Base-by-base conservation (phyloP, 2,329 filamentous ascomycete genomes). In the Exophiala calicioides region DNA sequence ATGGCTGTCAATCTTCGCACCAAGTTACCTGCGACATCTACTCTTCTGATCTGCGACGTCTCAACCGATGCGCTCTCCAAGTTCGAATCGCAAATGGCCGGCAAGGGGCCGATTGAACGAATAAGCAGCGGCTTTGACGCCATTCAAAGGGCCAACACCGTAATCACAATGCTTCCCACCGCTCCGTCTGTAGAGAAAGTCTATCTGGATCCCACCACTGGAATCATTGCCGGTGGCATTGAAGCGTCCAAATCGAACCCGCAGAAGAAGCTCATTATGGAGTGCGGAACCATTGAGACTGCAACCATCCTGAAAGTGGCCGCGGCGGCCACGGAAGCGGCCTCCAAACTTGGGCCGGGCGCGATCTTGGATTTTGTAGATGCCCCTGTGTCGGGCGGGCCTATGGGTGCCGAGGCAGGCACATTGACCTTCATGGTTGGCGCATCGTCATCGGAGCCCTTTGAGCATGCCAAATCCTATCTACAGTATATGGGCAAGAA, bases 381-480 rank as follows among this genome's bases (percentile, higher is more conserved):
- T 47, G 68, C 74, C 1, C 76, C 76, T 2, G 76, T 79, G 20
- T 75, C 71, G 27, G 77, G 77, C 18, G 76, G 77, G 8, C 70
- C 72, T 4, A 64, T 77, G 12, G 77, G 76, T n/a, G 76, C 77
- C 3, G 63, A 72, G 34, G 72, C 70, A 35, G 77, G 67, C 8
- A 77, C 72, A 1, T 67, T 80, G 19, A 73, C 77, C 40, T 78
- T 80, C 65, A 80, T 81, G 69, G 66, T 80, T 23, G 77, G 76
- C 39, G 73, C 69, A 45, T 64, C 73, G 45, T 68, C 73, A 46
- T 47, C 39, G 13, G 26, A 35, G 9, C 31, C 49, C 68, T 78
- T 7, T 51, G 64, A 8, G 65, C 64, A 10, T 59, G 81, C 5
- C 65, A 62, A n/a, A 49, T 59, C 15, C 56, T 82, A 4, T 62